phyloP scores from a whole-genome alignment of 805 yeast genomes.

The Suhomyces prunicola region DNA sequence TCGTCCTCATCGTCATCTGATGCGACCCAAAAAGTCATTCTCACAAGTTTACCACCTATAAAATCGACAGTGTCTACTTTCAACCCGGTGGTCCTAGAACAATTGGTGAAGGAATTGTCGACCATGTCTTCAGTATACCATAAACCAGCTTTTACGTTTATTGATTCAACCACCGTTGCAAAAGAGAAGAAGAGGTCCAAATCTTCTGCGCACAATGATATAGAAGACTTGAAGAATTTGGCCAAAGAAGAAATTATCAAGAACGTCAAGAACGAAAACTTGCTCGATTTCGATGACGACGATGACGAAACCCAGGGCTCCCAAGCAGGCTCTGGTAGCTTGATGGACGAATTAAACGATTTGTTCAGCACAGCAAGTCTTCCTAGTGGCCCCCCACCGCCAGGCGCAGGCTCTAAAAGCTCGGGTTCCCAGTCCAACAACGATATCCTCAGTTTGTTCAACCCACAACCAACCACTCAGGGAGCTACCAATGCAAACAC shows the following conservation, averaged over 20 bases:
- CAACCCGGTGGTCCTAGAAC: constrained; percentile 64
- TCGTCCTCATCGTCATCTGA: constrained; percentile 41
- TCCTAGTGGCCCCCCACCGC: constrained; percentile 9
- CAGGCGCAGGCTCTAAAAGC: background rate
- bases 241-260: constrained; percentile 74
- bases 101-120: constrained; percentile 70
- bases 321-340: constrained; percentile 28
- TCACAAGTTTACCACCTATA: constrained; percentile 66
- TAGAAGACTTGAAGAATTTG: constrained; percentile 73
- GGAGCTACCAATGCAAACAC: background rate
- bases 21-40: constrained; percentile 50
- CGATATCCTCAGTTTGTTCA: constrained; percentile 50
- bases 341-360: constrained; percentile 74
- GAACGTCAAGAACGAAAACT: constrained; percentile 68
- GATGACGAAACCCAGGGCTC: constrained; percentile 17
- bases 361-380: constrained; percentile 49
- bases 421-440: constrained; percentile 21
- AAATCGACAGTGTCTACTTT: constrained; percentile 69
- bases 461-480: constrained; percentile 8
- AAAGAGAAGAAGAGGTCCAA: constrained; percentile 10
- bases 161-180: constrained; percentile 32
- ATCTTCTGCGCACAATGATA: constrained; percentile 16
- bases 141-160: constrained; percentile 69
- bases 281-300: constrained; percentile 82
- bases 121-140: constrained; percentile 87